Base-by-base conservation (phyloP, 768 basidiomycete species). In the Macrolepiota fuliginosa region DNA sequence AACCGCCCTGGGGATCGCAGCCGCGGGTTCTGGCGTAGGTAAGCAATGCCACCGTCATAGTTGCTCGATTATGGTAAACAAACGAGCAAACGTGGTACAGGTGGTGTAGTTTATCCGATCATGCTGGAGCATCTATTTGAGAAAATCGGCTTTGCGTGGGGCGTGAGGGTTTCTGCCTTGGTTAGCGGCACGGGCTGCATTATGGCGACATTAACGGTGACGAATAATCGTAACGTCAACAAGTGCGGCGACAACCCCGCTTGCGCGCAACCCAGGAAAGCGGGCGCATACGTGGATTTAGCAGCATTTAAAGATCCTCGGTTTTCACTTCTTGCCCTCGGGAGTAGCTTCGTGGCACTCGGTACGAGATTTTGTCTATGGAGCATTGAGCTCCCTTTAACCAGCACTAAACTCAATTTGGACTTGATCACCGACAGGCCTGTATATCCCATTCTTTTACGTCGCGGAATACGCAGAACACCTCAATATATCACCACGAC, bases 401-500 rank as follows among this genome's bases (percentile, higher is more conserved):
- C 17, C 40, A 42, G 11, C n/a, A 15, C 29, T 7, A 35, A 9
- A 25, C 13, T n/a, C 7, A 60, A 19, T 7, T 32, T 40, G 36
- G 17, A 19, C 5, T 17, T 15, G 19, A n/a, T 42, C 40, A 42
- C 15, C 29, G 35, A 51, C 65, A 90, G 89, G 88, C 27, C 73
- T 90, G 3, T 91, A 89, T 72, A 86, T 84, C 24, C 89, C 89
- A 6, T 86, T 83, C 70, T 87, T 89, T 69, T 91, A 85, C 74
- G 83, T 91, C 56, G 81, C 83, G 22, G 79, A 82, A 54, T 89
- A 85, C 70, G 76, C 87, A 19, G 74, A 76, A 58, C 78, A 77
- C 60, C 72, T 68, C 51, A 71, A 56, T 36, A 39, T 56, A 42
- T 19, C 62, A 83, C 56, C 77, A 6, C 58, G 73, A 46, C 73